These are phyloP conservation scores for Zoysia pacifica DNA, from an alignment of 176 grass and related monocot species.

Conservation along the genomic window DNA sequence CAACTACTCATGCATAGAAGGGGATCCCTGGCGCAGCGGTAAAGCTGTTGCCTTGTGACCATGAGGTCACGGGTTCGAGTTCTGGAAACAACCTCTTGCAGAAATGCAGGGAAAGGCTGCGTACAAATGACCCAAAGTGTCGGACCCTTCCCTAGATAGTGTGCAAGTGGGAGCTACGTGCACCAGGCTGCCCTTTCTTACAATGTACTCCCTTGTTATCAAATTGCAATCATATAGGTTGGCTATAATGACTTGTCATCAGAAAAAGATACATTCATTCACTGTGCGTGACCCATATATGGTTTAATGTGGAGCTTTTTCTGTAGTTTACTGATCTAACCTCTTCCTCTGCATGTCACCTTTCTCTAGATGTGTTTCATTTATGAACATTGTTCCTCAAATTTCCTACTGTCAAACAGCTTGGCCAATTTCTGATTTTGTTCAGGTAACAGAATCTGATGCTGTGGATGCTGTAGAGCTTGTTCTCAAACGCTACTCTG, in stretches of 20 bases:
- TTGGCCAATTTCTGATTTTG: slow-evolving; percentile 44
- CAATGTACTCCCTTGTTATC: neutral
- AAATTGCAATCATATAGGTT: slow-evolving; percentile 10
- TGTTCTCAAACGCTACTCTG: slow-evolving; percentile 64
- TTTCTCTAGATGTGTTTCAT: slow-evolving; percentile 1
- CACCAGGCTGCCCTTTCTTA: neutral
- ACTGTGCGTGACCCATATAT: neutral
- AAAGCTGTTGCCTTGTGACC: too few species aligned
- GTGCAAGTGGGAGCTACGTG: too few species aligned
- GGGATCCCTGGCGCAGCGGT: too few species aligned
- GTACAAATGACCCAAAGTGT: too few species aligned
- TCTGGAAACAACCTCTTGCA: too few species aligned
- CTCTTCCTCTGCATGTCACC: neutral
- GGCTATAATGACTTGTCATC: neutral
- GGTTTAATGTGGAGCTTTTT: slow-evolving; percentile 3
- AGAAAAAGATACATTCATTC: slow-evolving; percentile 19
- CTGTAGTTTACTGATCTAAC: slow-evolving; percentile 17
- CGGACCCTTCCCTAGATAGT: too few species aligned
- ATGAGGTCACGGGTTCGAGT: too few species aligned
- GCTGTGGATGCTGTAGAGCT: slow-evolving; percentile 85
- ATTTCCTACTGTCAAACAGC: slow-evolving; percentile 33
- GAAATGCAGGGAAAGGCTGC: too few species aligned
- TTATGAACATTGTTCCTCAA: neutral
- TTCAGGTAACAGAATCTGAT: slow-evolving; percentile 99
- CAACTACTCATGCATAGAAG: neutral